A percentile compares a stretch with the other conserved stretches of the same genome.
These are phyloP conservation scores for Cystoderma amianthinum DNA, from an alignment of 768 basidiomycete species.

Conservation along the genomic window DNA sequence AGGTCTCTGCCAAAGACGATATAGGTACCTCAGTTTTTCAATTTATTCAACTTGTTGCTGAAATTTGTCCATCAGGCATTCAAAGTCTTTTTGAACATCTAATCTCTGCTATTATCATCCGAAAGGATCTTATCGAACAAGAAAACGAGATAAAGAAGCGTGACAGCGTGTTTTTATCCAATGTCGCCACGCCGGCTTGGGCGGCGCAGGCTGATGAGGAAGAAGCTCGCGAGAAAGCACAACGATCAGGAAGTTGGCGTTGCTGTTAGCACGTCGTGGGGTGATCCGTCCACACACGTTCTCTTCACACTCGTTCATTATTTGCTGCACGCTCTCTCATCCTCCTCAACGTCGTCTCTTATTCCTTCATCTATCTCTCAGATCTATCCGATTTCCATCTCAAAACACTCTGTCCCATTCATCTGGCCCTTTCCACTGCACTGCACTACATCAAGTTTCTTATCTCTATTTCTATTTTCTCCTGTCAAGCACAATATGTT, in stretches of 20 bases:
- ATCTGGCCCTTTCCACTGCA: slow-evolving; percentile 3
- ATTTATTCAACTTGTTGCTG: slow-evolving; percentile 4
- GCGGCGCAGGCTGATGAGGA: slow-evolving; percentile 77
- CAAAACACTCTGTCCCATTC: slow-evolving; percentile 10
- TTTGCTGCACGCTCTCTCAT: slow-evolving; percentile 4
- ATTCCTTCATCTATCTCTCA: slow-evolving; percentile 8
- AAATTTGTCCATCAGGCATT: slow-evolving; percentile 49
- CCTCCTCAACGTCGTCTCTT: slow-evolving; percentile 4
- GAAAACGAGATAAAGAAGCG: slow-evolving; percentile 77
- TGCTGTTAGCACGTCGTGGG: slow-evolving; percentile 48
- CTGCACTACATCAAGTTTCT: slow-evolving; percentile 9
- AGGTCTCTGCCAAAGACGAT: slow-evolving; percentile 90
- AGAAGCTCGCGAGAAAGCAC: slow-evolving; percentile 54
- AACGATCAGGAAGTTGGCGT: slow-evolving; percentile 53
- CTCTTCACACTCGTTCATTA: slow-evolving; percentile 13
- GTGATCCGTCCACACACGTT: slow-evolving; percentile 10
- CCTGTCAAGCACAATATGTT: no score
- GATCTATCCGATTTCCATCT: slow-evolving; percentile 9
- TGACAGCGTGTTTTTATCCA: slow-evolving; percentile 76
- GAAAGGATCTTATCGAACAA: slow-evolving; percentile 72
- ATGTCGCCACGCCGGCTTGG: slow-evolving; percentile 62
- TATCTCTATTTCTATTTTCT: slow-evolving; percentile 10
- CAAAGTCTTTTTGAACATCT: slow-evolving; percentile 73
- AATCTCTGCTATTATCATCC: slow-evolving; percentile 71
- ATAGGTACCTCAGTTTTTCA: slow-evolving; percentile 37